Base-by-base conservation (phyloP, 2,329 filamentous ascomycete genomes). In the Xylaria digitata region DNA sequence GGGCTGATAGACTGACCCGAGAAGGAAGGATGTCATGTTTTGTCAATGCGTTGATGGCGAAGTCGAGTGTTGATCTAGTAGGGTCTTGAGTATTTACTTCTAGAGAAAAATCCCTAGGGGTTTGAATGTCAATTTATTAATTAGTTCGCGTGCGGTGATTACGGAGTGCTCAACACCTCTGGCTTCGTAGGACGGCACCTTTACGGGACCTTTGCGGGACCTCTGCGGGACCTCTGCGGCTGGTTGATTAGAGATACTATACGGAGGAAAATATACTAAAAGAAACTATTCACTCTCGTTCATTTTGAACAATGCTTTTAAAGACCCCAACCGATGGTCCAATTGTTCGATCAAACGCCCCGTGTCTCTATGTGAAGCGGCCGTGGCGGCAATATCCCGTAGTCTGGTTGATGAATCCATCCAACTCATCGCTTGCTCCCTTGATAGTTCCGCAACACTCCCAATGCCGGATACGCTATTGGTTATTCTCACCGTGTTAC, bases 331-430 rank as follows among this genome's bases (percentile, higher is more conserved):
- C 26, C 57, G 52, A 19, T 34, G 37, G 23, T 67, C 57, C 8
- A 67, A 32, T 45, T 55, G 50, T 48, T 57, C 21, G 13, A 67
- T 15, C 17, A 65, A 30, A 17, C 2, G 23, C 42, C 37, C 42
- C 13, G 65, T 65, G 23, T 67, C 65, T 23, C 32, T 61, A 55
- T 67, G 65, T 17, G 65, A 64, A 40, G 46, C 53, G 5, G 65
- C 61, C 17, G 46, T 59, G 21, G 61, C 56, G 1, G 57, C 62
- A 23, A 55, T 49, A 55, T 68, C 23, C 49, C 66, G 56, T 23
- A 65, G 15, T 9, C 32, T 50, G 4, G 48, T 30, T 40, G 53
- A 57, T 11, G 66, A 65, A 23, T 54, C 61, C 37, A 62, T 34
- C 61, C 63, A 63, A 21, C 62, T 62, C 40, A 15, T 58, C 48